A percentile compares a stretch with the other conserved stretches of the same genome.
These are phyloP conservation scores for Harrya chromipes DNA, from an alignment of 768 basidiomycete genomes.

Conservation along the genomic window DNA sequence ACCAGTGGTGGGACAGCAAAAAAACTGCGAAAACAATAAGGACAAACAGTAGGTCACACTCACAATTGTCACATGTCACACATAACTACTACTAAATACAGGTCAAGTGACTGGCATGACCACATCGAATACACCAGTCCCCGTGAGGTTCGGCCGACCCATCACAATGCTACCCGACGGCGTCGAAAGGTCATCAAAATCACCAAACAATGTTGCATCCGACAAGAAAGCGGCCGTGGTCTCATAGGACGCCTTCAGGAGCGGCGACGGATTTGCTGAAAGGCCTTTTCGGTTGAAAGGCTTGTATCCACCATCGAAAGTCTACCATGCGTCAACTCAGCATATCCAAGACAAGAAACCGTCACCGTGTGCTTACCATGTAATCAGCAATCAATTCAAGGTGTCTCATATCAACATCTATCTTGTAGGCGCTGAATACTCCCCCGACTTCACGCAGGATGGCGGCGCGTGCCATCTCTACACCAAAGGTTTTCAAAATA, in stretches of 20 bases:
- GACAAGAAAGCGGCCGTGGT: conserved; percentile 92
- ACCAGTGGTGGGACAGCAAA: conserved; percentile 5
- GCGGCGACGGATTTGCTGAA: conserved; percentile 87
- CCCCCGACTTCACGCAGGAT: conserved; percentile 89
- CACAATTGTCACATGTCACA: conserved; percentile 10
- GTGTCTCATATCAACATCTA: conserved; percentile 91
- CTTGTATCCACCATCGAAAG: conserved; percentile 96
- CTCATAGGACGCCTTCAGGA: conserved; percentile 97
- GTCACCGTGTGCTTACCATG: conserved; percentile 64
- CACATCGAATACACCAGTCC: conserved; percentile 94
- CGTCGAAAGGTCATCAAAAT: conserved; percentile 88
- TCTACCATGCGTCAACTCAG: conserved; percentile 46
- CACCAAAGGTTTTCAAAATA: conserved; percentile 87
- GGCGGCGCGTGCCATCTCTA: conserved; percentile 91
- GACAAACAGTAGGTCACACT: conserved; percentile 19
- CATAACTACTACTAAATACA: not conserved
- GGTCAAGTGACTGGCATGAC: conserved; percentile 47
- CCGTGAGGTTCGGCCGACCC: conserved; percentile 82
- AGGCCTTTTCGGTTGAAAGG: conserved; percentile 98
- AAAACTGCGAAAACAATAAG: conserved; percentile 26
- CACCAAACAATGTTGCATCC: conserved; percentile 91
- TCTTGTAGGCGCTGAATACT: conserved; percentile 94
- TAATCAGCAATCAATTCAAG: conserved; percentile 97
- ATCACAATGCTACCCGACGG: conserved; percentile 92
- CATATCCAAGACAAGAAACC: not conserved